phyloP scores from a whole-genome alignment of 2,329 filamentous ascomycete species.

The Chalara sp. region DNA sequence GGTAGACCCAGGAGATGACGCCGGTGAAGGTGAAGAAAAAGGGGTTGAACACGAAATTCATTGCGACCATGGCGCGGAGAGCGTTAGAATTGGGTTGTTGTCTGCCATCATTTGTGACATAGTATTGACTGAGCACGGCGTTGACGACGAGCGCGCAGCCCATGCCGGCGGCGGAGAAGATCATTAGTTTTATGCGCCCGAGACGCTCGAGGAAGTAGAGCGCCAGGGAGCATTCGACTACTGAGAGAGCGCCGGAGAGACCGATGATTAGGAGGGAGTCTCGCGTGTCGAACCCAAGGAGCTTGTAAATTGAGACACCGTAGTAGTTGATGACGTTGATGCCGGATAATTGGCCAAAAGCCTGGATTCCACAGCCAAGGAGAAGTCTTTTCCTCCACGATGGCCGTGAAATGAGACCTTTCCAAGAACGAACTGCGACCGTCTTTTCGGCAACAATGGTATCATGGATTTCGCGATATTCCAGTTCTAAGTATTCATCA shows the following conservation, averaged over 20 bases:
- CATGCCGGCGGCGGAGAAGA: slow-evolving; percentile 13
- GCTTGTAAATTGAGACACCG: slow-evolving; percentile 7
- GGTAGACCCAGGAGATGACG: slow-evolving; percentile 4
- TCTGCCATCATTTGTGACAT: neutral
- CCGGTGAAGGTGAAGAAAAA: slow-evolving; percentile 6
- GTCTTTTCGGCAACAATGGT: too few species aligned
- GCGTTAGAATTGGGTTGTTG: slow-evolving; percentile 32
- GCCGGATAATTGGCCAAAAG: slow-evolving; percentile 2
- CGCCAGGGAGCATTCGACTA: neutral
- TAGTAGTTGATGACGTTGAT: slow-evolving; percentile 8
- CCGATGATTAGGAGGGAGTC: slow-evolving; percentile 1
- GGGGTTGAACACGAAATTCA: slow-evolving; percentile 2
- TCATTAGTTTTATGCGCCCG: neutral
- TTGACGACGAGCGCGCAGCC: neutral
- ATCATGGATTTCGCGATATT: too few species aligned
- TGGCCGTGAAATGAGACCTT: neutral
- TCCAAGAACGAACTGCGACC: neutral
- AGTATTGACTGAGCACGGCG: neutral
- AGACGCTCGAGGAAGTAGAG: slow-evolving; percentile 4
- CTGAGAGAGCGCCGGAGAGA: neutral
- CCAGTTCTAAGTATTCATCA: too few species aligned
- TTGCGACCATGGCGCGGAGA: slow-evolving; percentile 3
- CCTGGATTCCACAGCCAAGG: neutral
- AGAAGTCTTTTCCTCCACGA: slow-evolving; percentile 2
- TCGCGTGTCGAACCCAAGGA: slow-evolving; percentile 3